phyloP scores from a whole-genome alignment of 768 basidiomycete genomes.

The Collybiopsis confluens region DNA sequence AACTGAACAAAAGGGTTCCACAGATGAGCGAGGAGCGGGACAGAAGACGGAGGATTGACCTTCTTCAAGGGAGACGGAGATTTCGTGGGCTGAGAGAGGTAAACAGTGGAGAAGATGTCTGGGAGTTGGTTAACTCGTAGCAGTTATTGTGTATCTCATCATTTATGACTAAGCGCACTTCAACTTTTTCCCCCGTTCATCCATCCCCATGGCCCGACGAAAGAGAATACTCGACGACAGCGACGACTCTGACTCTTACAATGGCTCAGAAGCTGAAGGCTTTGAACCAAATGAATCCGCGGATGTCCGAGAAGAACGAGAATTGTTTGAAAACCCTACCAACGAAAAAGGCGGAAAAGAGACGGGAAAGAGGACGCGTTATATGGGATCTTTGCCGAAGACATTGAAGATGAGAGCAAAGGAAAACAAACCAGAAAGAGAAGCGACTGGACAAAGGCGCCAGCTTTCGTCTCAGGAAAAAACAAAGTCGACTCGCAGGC shows the following conservation, averaged over 20 bases:
- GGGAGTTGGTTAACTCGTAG: background rate
- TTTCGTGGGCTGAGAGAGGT: background rate
- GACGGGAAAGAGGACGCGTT: constrained; percentile 67
- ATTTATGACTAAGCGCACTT: background rate
- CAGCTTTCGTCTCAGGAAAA: constrained; percentile 66
- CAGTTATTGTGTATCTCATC: background rate
- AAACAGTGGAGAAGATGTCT: background rate
- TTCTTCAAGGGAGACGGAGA: background rate
- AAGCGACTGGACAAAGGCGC: constrained; percentile 72
- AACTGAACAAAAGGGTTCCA: background rate
- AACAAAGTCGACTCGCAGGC: constrained; percentile 46
- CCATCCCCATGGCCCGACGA: constrained; percentile 57
- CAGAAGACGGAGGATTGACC: background rate
- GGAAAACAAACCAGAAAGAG: constrained; percentile 30
- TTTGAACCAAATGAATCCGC: constrained; percentile 47
- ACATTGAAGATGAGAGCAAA: constrained; percentile 54
- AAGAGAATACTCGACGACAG: constrained; percentile 76
- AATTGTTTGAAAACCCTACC: constrained; percentile 77
- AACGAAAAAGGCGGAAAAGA: constrained; percentile 61
- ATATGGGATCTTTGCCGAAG: constrained; percentile 74
- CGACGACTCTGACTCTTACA: constrained; percentile 64
- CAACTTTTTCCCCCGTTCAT: background rate
- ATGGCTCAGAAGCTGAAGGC: constrained; percentile 46
- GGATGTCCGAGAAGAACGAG: constrained; percentile 68
- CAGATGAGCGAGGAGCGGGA: background rate